A percentile compares a stretch with the other conserved stretches of the same genome.
Conservation (phyloP, 2,329 filamentous ascomycete genomes). For the Lecanicillium sp. region DNA sequence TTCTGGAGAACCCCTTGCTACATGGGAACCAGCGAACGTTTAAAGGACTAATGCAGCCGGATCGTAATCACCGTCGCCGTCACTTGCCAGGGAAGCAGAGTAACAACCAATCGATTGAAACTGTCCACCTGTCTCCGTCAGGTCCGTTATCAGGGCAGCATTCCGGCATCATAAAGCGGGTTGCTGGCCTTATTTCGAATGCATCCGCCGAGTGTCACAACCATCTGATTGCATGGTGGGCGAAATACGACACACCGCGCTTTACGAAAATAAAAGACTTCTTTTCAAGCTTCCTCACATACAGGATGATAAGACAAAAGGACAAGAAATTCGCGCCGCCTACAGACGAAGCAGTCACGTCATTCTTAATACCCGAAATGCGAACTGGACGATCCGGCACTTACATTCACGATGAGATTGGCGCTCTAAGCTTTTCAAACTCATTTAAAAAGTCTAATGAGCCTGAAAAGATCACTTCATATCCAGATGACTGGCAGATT, state of each 20-base stretch:
- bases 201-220: slow-evolving; percentile 67
- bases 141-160: slow-evolving; percentile 55
- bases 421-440: slow-evolving; percentile 39
- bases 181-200: slow-evolving; percentile 73
- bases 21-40: slow-evolving; percentile 36
- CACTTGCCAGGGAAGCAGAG: slow-evolving; percentile 11
- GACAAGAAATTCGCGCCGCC: slow-evolving; percentile 54
- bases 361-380: slow-evolving; percentile 65
- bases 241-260: slow-evolving; percentile 56
- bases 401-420: slow-evolving; percentile 71
- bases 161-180: slow-evolving; percentile 76
- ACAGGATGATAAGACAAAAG: slow-evolving; percentile 64
- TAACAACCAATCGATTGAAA: slow-evolving; percentile 11
- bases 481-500: slow-evolving; percentile 84
- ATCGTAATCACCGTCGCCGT: slow-evolving; percentile 12
- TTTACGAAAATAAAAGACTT: slow-evolving; percentile 72
- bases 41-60: slow-evolving; percentile 29
- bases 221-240: slow-evolving; percentile 70
- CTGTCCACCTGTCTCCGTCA: slow-evolving; percentile 20
- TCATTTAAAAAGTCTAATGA: slow-evolving; percentile 46
- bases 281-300: slow-evolving; percentile 69
- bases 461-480: slow-evolving; percentile 49
- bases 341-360: slow-evolving; percentile 53
- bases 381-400: slow-evolving; percentile 57
- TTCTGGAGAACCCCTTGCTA: slow-evolving; percentile 72